phyloP scores from a whole-genome alignment of 2,329 filamentous ascomycete genomes.

The Tolypocladium cylindrosporum region DNA sequence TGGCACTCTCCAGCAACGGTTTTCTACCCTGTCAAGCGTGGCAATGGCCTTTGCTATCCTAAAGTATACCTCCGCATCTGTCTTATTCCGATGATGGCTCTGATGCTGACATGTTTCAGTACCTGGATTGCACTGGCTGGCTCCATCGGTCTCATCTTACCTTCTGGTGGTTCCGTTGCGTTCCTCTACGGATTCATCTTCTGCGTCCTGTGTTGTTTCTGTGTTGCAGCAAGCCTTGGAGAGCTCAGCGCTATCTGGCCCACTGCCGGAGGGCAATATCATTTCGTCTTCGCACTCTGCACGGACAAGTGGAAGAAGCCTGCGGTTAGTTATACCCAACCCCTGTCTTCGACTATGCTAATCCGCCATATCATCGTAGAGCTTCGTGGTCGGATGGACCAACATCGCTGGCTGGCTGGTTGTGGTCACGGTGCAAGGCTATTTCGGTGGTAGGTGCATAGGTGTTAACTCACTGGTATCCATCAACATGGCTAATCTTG shows the following conservation, averaged over 20 bases:
- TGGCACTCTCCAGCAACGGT: slow-evolving; percentile 16
- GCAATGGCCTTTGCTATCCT: slow-evolving; percentile 33
- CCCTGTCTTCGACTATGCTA: neutral
- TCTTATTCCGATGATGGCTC: neutral
- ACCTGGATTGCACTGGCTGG: slow-evolving; percentile 28
- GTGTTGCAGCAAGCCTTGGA: slow-evolving; percentile 29
- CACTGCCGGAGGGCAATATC: slow-evolving; percentile 35
- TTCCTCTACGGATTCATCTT: slow-evolving; percentile 35
- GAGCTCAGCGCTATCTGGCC: slow-evolving; percentile 35
- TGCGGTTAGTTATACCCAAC: slow-evolving; percentile 14
- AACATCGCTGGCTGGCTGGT: slow-evolving; percentile 36
- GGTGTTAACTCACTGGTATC: too few relatives aligned
- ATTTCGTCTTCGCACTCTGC: slow-evolving; percentile 31
- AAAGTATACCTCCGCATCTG: slow-evolving; percentile 16
- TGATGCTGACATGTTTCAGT: slow-evolving; percentile 4
- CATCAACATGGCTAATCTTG: too few relatives aligned
- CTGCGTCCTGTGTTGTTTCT: slow-evolving; percentile 33
- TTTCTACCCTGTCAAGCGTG: slow-evolving; percentile 23
- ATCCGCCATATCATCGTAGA: slow-evolving; percentile 12
- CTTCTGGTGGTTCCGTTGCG: slow-evolving; percentile 29
- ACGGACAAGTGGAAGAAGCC: slow-evolving; percentile 26
- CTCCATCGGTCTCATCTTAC: slow-evolving; percentile 30
- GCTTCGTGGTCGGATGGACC: slow-evolving; percentile 33
- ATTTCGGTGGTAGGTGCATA: slow-evolving; percentile 25
- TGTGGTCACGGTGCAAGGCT: slow-evolving; percentile 30